A percentile compares a stretch with the other conserved stretches of the same genome.
Evolutionary conservation across 192 early-diverging fungal species (phyloP).

Genomic region (Dissophora ornata): DNA sequence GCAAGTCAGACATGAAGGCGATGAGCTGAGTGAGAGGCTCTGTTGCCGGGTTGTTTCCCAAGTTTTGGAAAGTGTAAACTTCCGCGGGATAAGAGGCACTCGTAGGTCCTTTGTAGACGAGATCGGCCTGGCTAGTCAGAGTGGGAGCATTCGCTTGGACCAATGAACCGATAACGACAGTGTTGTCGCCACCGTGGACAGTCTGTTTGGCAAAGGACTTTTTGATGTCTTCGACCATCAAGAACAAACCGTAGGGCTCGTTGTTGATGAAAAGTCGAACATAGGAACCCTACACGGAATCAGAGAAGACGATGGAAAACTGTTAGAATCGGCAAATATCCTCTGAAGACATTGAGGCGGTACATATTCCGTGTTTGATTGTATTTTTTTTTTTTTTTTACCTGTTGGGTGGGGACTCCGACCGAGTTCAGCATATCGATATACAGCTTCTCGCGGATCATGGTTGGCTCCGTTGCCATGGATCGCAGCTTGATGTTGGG

Average conservation of each 20-base stretch:
- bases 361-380: too few relatives aligned
- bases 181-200: conserved; percentile 32
- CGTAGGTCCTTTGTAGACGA: conserved; percentile 44
- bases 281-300: conserved; percentile 31
- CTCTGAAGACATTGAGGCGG: too few relatives aligned
- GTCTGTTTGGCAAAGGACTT: conserved; percentile 53
- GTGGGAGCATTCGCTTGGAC: conserved; percentile 41
- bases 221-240: conserved; percentile 61
- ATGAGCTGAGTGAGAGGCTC: conserved; percentile 41
- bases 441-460: conserved; percentile 56
- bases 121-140: conserved; percentile 35
- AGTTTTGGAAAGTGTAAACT: conserved; percentile 34
- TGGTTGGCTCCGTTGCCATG: conserved; percentile 57
- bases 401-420: conserved; percentile 56
- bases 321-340: too few relatives aligned
- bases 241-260: conserved; percentile 55
- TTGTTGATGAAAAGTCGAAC: conserved; percentile 60
- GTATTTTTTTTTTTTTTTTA: background rate
- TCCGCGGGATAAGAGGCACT: conserved; percentile 32
- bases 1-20: conserved; percentile 49
- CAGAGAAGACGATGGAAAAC: too few relatives aligned
- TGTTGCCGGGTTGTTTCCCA: conserved; percentile 25
- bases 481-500: conserved; percentile 59
- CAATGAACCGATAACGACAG: conserved; percentile 25
- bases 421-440: conserved; percentile 57